Evolutionary conservation across 2,329 filamentous ascomycete species (phyloP).

Genomic region (Scleromitrula shiraiana): DNA sequence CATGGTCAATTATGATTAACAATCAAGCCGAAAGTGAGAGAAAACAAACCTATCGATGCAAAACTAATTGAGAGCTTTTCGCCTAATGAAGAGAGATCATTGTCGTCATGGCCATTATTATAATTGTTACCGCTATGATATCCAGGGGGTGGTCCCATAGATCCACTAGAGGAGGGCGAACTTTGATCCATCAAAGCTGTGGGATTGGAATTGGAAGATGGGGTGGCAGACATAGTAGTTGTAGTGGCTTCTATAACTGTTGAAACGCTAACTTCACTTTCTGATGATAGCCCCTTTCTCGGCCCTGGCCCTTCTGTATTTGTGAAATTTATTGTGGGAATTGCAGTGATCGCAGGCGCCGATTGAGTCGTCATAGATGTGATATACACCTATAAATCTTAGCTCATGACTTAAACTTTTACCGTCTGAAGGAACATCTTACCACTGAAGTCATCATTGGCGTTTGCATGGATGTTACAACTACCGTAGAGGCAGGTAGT

Average conservation of each 20-base stretch:
- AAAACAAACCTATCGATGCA: slow-evolving; percentile 23
- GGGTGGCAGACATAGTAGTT: not conserved
- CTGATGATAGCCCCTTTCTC: not conserved
- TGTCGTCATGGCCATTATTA: slow-evolving; percentile 5
- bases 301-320: not conserved
- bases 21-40: not conserved
- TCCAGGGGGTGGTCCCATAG: not conserved
- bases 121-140: not conserved
- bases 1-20: not conserved
- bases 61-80: slow-evolving; percentile 25
- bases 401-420: not conserved
- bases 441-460: not conserved
- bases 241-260: too few species aligned
- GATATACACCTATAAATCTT: not conserved
- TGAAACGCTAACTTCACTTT: not conserved
- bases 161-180: not conserved
- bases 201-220: too few species aligned
- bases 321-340: not conserved
- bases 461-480: not conserved
- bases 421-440: not conserved
- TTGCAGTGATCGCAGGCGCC: not conserved
- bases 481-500: not conserved
- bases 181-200: slow-evolving; percentile 1
- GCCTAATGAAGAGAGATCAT: slow-evolving; percentile 17
- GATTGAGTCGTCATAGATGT: not conserved